Evolutionary conservation across 106 monocot genomes (phyloP), one percentile per base, ranked within the genome.

Genomic region (Platanthera zijinensis): DNA sequence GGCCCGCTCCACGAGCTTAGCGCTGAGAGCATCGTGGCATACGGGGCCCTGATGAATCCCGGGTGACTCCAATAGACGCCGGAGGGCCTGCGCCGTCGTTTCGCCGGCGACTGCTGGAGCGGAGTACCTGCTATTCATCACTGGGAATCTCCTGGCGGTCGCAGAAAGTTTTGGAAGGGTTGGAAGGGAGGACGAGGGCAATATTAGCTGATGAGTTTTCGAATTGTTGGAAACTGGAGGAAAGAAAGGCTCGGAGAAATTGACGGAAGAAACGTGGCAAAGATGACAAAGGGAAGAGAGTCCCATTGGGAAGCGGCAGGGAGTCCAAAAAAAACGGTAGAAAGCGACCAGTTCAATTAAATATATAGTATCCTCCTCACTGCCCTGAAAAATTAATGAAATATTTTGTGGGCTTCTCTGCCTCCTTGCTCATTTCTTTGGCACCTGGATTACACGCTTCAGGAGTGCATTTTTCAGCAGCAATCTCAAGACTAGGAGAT

Each of bases 1-100:
- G 8, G 97, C 94, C 18, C 83, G 74, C 83, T 94, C 88, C 0
- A 99, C 91, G 46, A 99, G 94, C 82, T 85, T 94, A 10, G 94
- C 97, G 50, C 94, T 94, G 68, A 97, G 85, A 14, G 89, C 93
- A 64, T 97, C 94, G 73, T 89, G 94, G 82, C 89, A 91, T 1
- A 91, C 93, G 5, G 97, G 97, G 6, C 94, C 97, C 88, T 90
- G 94, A 57, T 91, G 89, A 72, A 83, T 84, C 48, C 97, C 97
- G 0, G 97, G 88, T 0, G 89, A 87, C 75, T 88, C 91, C 46
- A 97, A 78, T 45, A 97, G 68, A 73, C 73, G 76, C 82, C 97
- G 72, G 57, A 97, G 94, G 19, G 76, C 86, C 83, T 86, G 70
- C 46, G 84, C 80, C 19, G 93, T 82, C 5, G 84, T 6, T 1